phyloP scores from a whole-genome alignment of 73 alveolate genomes.

The Paramecium octaurelia region DNA sequence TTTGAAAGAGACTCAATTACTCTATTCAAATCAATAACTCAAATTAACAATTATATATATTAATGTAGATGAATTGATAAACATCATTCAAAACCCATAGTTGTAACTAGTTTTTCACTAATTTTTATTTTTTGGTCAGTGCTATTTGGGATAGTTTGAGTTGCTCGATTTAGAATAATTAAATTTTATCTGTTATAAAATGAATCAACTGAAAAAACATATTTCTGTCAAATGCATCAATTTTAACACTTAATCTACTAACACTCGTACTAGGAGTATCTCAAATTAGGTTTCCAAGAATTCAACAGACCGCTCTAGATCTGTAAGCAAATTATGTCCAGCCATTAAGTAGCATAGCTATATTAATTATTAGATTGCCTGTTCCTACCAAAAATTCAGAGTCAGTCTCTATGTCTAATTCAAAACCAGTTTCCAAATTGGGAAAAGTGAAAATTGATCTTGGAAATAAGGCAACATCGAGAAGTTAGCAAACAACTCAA shows the following conservation, averaged over 20 bases:
- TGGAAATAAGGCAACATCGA: slow-evolving; percentile 24
- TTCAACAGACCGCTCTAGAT: neutral
- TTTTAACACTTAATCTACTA: slow-evolving; percentile 32
- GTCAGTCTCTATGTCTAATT: neutral
- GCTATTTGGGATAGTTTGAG: neutral
- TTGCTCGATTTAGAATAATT: neutral
- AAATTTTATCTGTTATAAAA: slow-evolving; percentile 6
- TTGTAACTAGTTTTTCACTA: neutral
- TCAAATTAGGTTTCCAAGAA: slow-evolving; percentile 14
- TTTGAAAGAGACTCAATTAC: too few relatives aligned
- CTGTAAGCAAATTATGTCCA: slow-evolving; percentile 36
- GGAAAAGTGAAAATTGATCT: slow-evolving; percentile 47
- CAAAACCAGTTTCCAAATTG: slow-evolving; percentile 16
- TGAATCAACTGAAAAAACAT: slow-evolving; percentile 51
- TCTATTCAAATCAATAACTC: neutral
- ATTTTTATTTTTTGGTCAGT: neutral
- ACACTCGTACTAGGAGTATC: slow-evolving; percentile 37
- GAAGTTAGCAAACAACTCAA: neutral
- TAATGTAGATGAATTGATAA: neutral
- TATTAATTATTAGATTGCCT: neutral
- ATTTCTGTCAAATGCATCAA: slow-evolving; percentile 44
- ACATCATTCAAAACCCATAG: neutral
- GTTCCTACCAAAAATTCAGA: neutral
- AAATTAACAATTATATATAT: too few relatives aligned
- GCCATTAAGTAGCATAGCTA: neutral